These are phyloP conservation scores for Graphilbum ipis-grandicollis DNA, from an alignment of 2,329 filamentous ascomycete species.

Conservation along the genomic window DNA sequence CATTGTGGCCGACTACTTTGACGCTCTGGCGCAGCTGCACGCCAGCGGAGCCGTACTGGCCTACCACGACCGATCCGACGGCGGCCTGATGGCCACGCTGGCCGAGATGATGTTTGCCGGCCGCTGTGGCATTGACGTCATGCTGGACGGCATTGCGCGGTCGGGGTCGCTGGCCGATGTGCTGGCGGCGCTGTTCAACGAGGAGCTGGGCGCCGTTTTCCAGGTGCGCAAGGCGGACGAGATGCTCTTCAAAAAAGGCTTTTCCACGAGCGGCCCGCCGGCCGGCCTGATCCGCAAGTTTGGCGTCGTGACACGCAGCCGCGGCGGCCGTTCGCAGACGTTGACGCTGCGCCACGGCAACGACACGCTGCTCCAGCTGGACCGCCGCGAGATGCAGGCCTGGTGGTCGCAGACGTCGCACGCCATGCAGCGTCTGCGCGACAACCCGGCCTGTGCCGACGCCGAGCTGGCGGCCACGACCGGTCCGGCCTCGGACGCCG, in stretches of 20 bases:
- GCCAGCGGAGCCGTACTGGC: slow-evolving; percentile 54
- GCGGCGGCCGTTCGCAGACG: slow-evolving; percentile 41
- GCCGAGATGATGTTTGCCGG: slow-evolving; percentile 98
- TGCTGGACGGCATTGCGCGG: slow-evolving; percentile 56
- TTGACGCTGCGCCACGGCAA: slow-evolving; percentile 59
- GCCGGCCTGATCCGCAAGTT: slow-evolving; percentile 70
- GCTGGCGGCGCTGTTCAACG: slow-evolving; percentile 76
- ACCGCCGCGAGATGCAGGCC: slow-evolving; percentile 60
- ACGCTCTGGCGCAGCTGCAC: slow-evolving; percentile 55
- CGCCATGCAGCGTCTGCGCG: slow-evolving; percentile 77
- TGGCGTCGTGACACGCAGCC: slow-evolving; percentile 48
- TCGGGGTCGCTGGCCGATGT: slow-evolving; percentile 45
- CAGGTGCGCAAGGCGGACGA: slow-evolving; percentile 78
- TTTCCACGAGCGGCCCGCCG: slow-evolving; percentile 77
- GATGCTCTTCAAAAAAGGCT: slow-evolving; percentile 71
- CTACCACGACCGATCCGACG: slow-evolving; percentile 89
- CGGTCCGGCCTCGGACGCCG: slow-evolving; percentile 53
- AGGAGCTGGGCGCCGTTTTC: slow-evolving; percentile 91
- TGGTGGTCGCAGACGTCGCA: slow-evolving; percentile 81
- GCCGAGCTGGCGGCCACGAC: slow-evolving; percentile 62
- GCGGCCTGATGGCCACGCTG: slow-evolving; percentile 76
- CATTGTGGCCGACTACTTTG: slow-evolving; percentile 58
- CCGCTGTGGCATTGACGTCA: slow-evolving; percentile 70
- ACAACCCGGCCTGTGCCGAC: slow-evolving; percentile 77
- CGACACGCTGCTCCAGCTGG: slow-evolving; percentile 49